Conservation (phyloP, 768 basidiomycete genomes). For the Panaeolus papilionaceus region DNA sequence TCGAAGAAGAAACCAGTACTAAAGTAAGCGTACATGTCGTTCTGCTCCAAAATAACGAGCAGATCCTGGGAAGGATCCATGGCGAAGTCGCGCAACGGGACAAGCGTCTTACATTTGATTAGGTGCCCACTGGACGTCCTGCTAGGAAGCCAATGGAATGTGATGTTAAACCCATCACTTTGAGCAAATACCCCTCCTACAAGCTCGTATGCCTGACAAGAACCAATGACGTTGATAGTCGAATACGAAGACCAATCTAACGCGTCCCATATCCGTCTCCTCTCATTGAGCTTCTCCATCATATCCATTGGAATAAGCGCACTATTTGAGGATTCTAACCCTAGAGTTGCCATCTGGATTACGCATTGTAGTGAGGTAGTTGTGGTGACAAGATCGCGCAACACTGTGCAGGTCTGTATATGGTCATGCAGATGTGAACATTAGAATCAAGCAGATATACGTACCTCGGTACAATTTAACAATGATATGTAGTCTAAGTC, state of each 20-base stretch:
- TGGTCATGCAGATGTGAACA: too few species aligned
- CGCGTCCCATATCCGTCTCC: slow-evolving; percentile 26
- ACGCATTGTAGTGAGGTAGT: slow-evolving; percentile 4
- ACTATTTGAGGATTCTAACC: neutral
- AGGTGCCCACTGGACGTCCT: slow-evolving; percentile 24
- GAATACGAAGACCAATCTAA: slow-evolving; percentile 27
- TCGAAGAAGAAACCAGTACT: neutral
- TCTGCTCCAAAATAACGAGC: slow-evolving; percentile 46
- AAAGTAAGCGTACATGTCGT: slow-evolving; percentile 1
- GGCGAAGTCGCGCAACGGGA: slow-evolving; percentile 59
- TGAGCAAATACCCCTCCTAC: slow-evolving; percentile 65
- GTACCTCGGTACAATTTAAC: neutral
- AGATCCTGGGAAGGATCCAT: slow-evolving; percentile 71
- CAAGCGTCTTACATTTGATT: slow-evolving; percentile 39
- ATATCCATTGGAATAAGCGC: neutral
- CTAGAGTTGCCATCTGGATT: neutral
- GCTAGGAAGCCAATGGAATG: slow-evolving; percentile 32
- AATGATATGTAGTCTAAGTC: neutral
- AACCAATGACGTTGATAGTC: slow-evolving; percentile 20
- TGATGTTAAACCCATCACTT: slow-evolving; percentile 29
- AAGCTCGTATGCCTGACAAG: slow-evolving; percentile 59
- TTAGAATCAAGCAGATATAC: neutral
- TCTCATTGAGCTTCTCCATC: neutral
- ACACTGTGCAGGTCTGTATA: neutral
- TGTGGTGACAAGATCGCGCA: neutral